These are phyloP conservation scores for Teratosphaeria zuluensis DNA, from an alignment of 2,329 filamentous ascomycete species.

Conservation along the genomic window DNA sequence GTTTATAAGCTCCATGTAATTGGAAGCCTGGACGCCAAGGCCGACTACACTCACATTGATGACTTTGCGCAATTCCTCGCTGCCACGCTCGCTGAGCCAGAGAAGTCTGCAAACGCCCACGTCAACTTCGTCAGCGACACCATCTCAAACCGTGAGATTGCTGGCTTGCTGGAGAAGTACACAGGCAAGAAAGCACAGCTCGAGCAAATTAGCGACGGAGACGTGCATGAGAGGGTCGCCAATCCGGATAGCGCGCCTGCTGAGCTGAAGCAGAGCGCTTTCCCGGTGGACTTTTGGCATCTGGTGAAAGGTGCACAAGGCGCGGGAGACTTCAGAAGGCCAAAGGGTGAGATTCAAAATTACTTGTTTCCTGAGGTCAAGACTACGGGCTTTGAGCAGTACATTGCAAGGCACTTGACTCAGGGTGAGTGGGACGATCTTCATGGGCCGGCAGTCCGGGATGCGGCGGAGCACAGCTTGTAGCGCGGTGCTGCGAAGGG, in stretches of 20 bases:
- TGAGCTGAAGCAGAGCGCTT: not conserved
- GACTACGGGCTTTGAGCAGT: not conserved
- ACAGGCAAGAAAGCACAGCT: not conserved
- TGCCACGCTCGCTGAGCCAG: not conserved
- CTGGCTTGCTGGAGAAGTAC: constrained; percentile 1
- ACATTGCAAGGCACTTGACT: not conserved
- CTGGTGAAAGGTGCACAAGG: not conserved
- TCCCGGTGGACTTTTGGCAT: not conserved
- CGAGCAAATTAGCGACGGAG: not conserved
- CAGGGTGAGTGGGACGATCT: not conserved
- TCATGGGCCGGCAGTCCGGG: not conserved
- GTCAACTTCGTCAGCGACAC: constrained; percentile 1
- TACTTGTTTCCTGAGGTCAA: constrained; percentile 1
- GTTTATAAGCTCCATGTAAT: not conserved
- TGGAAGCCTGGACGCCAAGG: not conserved
- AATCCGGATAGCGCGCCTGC: not conserved
- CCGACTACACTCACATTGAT: constrained; percentile 1
- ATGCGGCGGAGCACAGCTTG: not conserved
- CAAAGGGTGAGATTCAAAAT: not conserved
- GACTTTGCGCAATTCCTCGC: constrained; percentile 1
- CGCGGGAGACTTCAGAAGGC: not conserved
- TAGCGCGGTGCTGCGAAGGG: not conserved
- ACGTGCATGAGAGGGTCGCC: not conserved
- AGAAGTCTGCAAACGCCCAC: not conserved
- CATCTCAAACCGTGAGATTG: not conserved